phyloP scores from a whole-genome alignment of 2,329 filamentous ascomycete species.

The Botrytis byssoidea region DNA sequence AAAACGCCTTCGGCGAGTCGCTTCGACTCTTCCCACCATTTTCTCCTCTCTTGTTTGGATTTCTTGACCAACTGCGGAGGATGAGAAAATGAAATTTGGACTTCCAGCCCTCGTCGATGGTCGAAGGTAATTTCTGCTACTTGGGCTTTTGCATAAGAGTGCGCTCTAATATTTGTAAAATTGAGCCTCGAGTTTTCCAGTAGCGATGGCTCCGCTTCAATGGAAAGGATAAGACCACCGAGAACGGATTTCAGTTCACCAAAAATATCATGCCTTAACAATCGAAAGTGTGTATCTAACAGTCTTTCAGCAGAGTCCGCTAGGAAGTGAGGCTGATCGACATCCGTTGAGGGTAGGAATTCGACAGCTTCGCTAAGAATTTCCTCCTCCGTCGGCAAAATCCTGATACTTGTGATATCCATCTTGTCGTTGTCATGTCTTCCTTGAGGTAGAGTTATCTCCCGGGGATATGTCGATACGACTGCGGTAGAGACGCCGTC shows the following conservation, averaged over 20 bases:
- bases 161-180: slow-evolving; percentile 19
- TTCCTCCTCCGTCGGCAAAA: slow-evolving; percentile 39
- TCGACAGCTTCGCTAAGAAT: slow-evolving; percentile 31
- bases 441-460: not conserved
- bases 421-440: slow-evolving; percentile 26
- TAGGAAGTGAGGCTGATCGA: slow-evolving; percentile 14
- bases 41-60: not conserved
- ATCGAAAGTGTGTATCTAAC: slow-evolving; percentile 31
- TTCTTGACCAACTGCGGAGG: not conserved
- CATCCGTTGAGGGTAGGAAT: slow-evolving; percentile 29
- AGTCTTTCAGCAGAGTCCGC: not conserved
- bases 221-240: slow-evolving; percentile 26
- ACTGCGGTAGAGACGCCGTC: slow-evolving; percentile 2
- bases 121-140: not conserved
- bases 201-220: slow-evolving; percentile 26
- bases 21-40: not conserved
- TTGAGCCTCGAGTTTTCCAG: slow-evolving; percentile 26
- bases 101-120: not conserved
- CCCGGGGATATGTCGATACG: slow-evolving; percentile 11
- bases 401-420: slow-evolving; percentile 38
- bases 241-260: slow-evolving; percentile 27
- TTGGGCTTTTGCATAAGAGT: not conserved
- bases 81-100: not conserved
- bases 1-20: not conserved
- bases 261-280: slow-evolving; percentile 37